Base-by-base conservation (phyloP, 768 basidiomycete species). In the Wakefieldia striispora region DNA sequence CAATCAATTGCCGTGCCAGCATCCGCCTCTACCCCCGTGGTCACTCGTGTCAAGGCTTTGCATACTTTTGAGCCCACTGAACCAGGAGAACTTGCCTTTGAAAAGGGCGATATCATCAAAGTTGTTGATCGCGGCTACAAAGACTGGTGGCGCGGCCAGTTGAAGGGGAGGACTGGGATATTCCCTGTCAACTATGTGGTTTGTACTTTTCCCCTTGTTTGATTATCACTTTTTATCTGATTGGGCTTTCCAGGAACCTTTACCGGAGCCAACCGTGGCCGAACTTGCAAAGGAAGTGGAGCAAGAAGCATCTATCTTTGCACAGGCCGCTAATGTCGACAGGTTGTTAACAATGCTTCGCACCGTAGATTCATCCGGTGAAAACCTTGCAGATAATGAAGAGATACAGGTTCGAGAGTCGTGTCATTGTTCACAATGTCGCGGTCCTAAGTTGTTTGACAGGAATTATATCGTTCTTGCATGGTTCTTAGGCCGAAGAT, bases 181-280 rank as follows among this genome's bases (percentile, higher is more conserved):
- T 97, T 98, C 69, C 95, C 95, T 0, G 91, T 95, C 17, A 97
- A 95, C 66, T 97, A 97, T 72, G 92, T 97, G 58, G 91, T 91
- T 59, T 7, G 86, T 78, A 33, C 51, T 45, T 38, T 41, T 42
- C 26, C n/a, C n/a, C n/a, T 21, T 14, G 17, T 16, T 48, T 20
- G 27, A 49, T 13, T 7, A 8, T 26, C n/a, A 0, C 34, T 37
- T 40, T 17, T 33, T 38, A 5, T 39, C 43, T 43, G 20, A 52
- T 49, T 29, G 13, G 17, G 14, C 19, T 13, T 17, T 21, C 12
- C 62, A 91, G 90, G 88, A 92, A 79, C 75, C 84, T 3, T 75
- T 97, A 53, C 90, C 93, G 0, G 92, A 95, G 47, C 90, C 89
- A 0, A 91, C 86, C 0, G 72, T 84, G 1, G 70, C 73, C 0